phyloP scores from a whole-genome alignment of 1,284 basidiomycete genomes.

The Ganoderma resinaceum region DNA sequence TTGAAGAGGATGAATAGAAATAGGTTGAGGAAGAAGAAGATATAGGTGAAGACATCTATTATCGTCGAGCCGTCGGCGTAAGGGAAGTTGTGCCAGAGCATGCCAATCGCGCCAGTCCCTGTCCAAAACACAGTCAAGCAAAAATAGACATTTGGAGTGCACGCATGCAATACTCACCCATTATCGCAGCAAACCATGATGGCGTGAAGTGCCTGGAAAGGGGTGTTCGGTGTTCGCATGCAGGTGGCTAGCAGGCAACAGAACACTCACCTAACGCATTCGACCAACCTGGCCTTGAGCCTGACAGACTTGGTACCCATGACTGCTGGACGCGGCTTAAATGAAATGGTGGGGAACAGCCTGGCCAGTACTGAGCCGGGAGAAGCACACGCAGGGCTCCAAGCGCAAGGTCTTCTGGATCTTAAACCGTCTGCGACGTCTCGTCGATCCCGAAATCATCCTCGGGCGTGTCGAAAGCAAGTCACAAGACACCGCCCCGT shows the following conservation, averaged over 20 bases:
- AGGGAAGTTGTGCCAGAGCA: slow-evolving; percentile 49
- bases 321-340: not conserved
- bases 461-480: not conserved
- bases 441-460: not conserved
- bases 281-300: not conserved
- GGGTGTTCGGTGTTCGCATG: not conserved
- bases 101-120: slow-evolving; percentile 49
- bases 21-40: slow-evolving; percentile 63
- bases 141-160: no score
- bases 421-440: not conserved
- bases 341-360: not conserved
- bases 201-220: slow-evolving; percentile 50
- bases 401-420: not conserved
- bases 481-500: slow-evolving; percentile 7
- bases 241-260: no score
- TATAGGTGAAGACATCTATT: slow-evolving; percentile 43
- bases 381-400: not conserved
- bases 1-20: slow-evolving; percentile 57
- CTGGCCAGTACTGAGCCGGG: not conserved
- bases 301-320: not conserved
- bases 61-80: slow-evolving; percentile 42
- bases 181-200: slow-evolving; percentile 53
- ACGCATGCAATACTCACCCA: slow-evolving; percentile 36
- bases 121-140: slow-evolving; percentile 20
- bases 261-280: slow-evolving; percentile 31